Base-by-base conservation (phyloP, 2,329 filamentous ascomycete genomes). In the Phaeosphaeriaceae sp. region DNA sequence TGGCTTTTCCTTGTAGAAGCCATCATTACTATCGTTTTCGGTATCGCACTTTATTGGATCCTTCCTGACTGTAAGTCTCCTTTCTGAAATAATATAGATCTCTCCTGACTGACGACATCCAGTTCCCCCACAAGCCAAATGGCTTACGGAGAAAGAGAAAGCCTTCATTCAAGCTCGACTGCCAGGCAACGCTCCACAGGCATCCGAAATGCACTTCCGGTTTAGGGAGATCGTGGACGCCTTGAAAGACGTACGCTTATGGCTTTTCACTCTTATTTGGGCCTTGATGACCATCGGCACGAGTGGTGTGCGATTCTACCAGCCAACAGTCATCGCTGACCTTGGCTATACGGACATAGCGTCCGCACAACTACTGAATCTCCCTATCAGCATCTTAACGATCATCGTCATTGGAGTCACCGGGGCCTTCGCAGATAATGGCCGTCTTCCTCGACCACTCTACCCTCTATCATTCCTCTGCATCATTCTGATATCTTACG, bases 371-470 rank as follows among this genome's bases (percentile, higher is more conserved):
- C 53, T 62, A 11, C 54, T 64, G 17, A 62, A 64, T 27, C 47
- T 60, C 3, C 58, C 61, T 2, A 60, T 65, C 31, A 58, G 59
- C 2, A 48, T 61, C 17, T 64, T 63, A 45, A 59, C 53, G 20
- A 72, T 89, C 0, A 88, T 88, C 70, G 40, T 62, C 44, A 62
- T 90, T 89, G 56, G 60, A 3, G 21, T 66, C 1, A 51, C 65
- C 66, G 45, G 54, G 44, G 7, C 71, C 70, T 22, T 80, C 22
- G 57, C 60, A 7, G 62, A 65, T 20, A 61, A 63, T 7, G 60
- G 57, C 3, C 78, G 7, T 78, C 79, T 66, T 62, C 79, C 15
- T 70, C 76, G 6, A 79, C 79, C 58, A 72, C 79, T 11, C 67
- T 83, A 36, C 76, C 80, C 15, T 75, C 71, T 0, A 69, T 78